Conservation (phyloP, 495 filamentous ascomycete genomes). For the Platismatia glauca region DNA sequence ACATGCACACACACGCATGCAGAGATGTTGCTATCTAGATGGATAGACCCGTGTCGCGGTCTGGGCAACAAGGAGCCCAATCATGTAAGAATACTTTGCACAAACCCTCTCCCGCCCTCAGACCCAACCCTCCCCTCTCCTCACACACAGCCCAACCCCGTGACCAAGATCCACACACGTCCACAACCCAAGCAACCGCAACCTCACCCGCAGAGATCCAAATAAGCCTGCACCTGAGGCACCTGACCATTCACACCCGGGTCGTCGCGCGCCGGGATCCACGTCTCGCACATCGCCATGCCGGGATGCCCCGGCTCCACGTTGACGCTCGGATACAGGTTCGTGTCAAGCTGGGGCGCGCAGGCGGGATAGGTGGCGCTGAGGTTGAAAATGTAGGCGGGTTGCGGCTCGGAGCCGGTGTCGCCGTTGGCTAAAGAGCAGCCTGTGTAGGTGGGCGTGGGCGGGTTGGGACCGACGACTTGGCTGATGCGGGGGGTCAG, state of each 20-base stretch:
- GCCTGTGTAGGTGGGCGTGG: neutral
- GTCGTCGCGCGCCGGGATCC: too few relatives aligned
- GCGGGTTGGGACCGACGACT: neutral
- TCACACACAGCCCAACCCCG: neutral
- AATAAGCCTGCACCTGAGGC: neutral
- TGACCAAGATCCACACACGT: too few relatives aligned
- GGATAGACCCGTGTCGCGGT: too few relatives aligned
- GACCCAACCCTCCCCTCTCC: neutral
- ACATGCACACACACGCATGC: too few relatives aligned
- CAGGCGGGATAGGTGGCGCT: neutral
- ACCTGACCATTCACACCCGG: too few relatives aligned
- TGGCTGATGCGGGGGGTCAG: neutral
- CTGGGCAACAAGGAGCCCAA: too few relatives aligned
- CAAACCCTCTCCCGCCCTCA: neutral
- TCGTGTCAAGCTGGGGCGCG: too few relatives aligned
- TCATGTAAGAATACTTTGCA: too few relatives aligned
- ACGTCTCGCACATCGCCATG: neutral
- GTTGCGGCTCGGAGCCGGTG: neutral
- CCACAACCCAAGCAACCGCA: neutral
- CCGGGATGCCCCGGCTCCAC: neutral
- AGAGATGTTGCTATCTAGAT: too few relatives aligned
- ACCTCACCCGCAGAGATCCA: neutral
- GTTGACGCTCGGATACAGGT: neutral
- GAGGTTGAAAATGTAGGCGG: neutral
- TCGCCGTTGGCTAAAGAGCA: neutral